Conservation (phyloP, 345 rosid genomes). For the Cardamine chenopodiifolia region DNA sequence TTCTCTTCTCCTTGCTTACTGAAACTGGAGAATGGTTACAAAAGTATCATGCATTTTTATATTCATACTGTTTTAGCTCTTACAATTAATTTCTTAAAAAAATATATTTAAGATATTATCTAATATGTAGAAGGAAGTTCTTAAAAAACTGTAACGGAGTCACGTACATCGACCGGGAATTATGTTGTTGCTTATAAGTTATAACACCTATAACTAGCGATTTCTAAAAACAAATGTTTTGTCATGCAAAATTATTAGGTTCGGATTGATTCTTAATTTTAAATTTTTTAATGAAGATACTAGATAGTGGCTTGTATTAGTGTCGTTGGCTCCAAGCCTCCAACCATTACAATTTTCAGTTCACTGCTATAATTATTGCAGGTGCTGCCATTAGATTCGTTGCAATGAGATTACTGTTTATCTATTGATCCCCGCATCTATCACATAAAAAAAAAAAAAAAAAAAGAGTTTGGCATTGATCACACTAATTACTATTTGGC, state of each 20-base stretch:
- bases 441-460: background rate
- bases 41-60: slow-evolving; percentile 2
- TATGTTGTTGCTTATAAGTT: background rate
- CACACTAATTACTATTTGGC: slow-evolving; percentile 6
- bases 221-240: no score
- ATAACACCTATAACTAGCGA: slow-evolving; percentile 1
- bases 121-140: slow-evolving; percentile 6
- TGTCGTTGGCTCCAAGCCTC: background rate
- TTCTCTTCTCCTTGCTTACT: background rate
- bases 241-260: no score
- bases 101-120: background rate
- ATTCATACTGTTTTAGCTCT: background rate
- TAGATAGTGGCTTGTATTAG: background rate
- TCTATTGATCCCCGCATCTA: background rate
- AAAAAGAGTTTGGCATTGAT: background rate
- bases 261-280: background rate
- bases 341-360: background rate
- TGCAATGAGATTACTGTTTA: background rate
- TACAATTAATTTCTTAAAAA: background rate
- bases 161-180: background rate
- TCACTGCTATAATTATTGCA: no score
- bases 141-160: background rate
- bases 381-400: background rate
- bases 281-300: background rate
- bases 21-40: background rate